phyloP scores from a whole-genome alignment of 306 rosid species.

The Cotoneaster glaucophyllus region DNA sequence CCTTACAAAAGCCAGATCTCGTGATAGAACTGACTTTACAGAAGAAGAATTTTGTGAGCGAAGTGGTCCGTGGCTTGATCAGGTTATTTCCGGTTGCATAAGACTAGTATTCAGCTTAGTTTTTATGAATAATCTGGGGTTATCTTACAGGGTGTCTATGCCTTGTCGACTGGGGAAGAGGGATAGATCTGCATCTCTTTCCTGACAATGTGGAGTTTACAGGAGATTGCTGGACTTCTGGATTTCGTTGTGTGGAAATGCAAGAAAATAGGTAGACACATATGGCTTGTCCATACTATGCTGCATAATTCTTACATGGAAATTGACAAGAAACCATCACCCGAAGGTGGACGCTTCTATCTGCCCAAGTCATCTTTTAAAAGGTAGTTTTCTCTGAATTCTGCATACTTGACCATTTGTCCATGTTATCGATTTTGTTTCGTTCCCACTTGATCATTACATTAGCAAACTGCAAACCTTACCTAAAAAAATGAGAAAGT shows the following conservation, averaged over 20 bases:
- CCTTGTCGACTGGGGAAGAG: slow-evolving; percentile 99
- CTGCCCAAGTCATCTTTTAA: slow-evolving; percentile 63
- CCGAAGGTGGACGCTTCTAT: slow-evolving; percentile 49
- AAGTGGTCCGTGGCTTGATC: slow-evolving; percentile 74
- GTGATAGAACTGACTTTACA: slow-evolving; percentile 2
- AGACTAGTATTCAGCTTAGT: not conserved
- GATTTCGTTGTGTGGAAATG: slow-evolving; percentile 94
- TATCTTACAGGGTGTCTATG: slow-evolving; percentile 68
- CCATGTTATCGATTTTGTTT: not conserved
- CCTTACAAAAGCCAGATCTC: slow-evolving; percentile 41
- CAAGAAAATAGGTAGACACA: slow-evolving; percentile 66
- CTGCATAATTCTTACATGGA: slow-evolving; percentile 77
- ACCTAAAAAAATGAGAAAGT: too few relatives aligned
- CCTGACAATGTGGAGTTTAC: slow-evolving; percentile 52
- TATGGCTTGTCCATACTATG: slow-evolving; percentile 82
- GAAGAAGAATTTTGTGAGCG: slow-evolving; percentile 57
- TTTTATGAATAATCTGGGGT: slow-evolving; percentile 12
- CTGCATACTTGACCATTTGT: not conserved
- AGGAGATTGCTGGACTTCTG: slow-evolving; percentile 88
- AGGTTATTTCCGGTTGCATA: slow-evolving; percentile 41
- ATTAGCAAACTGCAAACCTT: too few relatives aligned
- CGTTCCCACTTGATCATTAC: not conserved
- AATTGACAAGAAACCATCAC: slow-evolving; percentile 55
- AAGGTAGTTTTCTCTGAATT: slow-evolving; percentile 41
- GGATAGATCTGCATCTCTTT: slow-evolving; percentile 77